Base-by-base conservation (phyloP, 345 rosid species). In the Cardiospermum halicacabum region DNA sequence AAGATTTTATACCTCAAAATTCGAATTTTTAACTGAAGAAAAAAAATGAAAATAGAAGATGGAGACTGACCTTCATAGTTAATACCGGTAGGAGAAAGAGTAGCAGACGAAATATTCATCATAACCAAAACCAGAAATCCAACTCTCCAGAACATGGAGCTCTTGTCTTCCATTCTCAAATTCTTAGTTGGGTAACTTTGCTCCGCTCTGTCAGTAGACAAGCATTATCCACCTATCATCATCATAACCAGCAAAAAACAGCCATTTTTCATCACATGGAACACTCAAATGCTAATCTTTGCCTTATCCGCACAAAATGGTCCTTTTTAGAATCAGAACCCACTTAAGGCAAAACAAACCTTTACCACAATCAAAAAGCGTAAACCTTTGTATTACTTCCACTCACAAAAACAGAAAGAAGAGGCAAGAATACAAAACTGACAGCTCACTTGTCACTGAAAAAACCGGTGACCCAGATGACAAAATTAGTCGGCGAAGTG, bases 41-140 rank as follows among this genome's bases (percentile, higher is more conserved):
- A 6, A 25, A 27, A 19, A 12, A 49, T 56, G 24, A 49, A 21
- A 12, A 54, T 2, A 7, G 43, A 40, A 11, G 39, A 18, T 37
- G 63, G 43, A 69, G 63, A 74, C 89, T 63, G 16, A 95, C 97
- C 99, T 87, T 95, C 99, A 77, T 85, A 95, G 90, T 95, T 95
- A 2, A 95, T 82, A 60, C 99, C 99, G 69, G 85, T 56, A 31
- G 97, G 96, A 70, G 99, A 95, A 72, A 95, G 99, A 55, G 96
- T 87, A 55, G 99, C 99, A 65, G 74, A 66, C 59, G 96, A 84
- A 78, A 75, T 42, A 70, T 83, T 78, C 71, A 83, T 36, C 25
- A 84, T 76, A 74, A 78, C 84, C 74, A 84, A 77, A 78, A 85
- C 77, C 80, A 93, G 73, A 58, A 89, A 62, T 30, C 80, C 76